A percentile compares a stretch with the other conserved stretches of the same genome.
phyloP scores from a whole-genome alignment of 108 stramenopile species.

The Schizochytrium sp. region DNA sequence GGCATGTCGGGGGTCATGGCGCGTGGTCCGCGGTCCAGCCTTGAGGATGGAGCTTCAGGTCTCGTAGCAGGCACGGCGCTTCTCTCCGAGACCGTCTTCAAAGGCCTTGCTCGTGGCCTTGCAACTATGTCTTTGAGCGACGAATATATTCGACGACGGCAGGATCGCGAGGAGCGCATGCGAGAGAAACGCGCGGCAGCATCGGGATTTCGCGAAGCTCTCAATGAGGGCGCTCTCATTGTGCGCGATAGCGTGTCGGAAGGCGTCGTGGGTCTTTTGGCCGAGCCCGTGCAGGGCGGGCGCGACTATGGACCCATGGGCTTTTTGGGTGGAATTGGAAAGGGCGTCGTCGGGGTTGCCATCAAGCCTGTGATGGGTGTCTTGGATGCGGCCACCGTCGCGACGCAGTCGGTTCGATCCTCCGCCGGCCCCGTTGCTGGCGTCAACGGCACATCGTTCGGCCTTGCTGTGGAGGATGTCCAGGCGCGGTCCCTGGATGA shows the following conservation, averaged over 20 bases:
- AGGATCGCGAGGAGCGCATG: neutral
- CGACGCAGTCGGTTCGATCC: neutral
- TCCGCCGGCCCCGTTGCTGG: neutral
- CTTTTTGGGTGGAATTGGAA: neutral
- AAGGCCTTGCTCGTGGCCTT: neutral
- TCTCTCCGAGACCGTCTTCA: neutral
- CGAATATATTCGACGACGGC: neutral
- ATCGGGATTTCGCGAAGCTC: neutral
- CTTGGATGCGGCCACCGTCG: neutral
- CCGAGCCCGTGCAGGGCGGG: neutral
- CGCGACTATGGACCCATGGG: neutral
- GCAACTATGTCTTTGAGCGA: neutral
- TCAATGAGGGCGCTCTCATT: neutral
- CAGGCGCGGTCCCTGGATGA: neutral
- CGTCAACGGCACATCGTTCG: neutral
- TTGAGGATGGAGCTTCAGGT: neutral
- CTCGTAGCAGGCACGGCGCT: neutral
- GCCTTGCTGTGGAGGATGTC: neutral
- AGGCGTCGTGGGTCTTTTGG: neutral
- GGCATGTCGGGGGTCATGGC: neutral
- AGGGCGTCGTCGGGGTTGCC: neutral
- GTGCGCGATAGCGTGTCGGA: neutral
- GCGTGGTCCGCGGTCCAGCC: neutral
- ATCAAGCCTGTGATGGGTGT: conserved; percentile 15
- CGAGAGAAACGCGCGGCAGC: neutral